Evolutionary conservation across 208 protist genomes (phyloP).

Genomic region (Trypanosoma theileri): DNA sequence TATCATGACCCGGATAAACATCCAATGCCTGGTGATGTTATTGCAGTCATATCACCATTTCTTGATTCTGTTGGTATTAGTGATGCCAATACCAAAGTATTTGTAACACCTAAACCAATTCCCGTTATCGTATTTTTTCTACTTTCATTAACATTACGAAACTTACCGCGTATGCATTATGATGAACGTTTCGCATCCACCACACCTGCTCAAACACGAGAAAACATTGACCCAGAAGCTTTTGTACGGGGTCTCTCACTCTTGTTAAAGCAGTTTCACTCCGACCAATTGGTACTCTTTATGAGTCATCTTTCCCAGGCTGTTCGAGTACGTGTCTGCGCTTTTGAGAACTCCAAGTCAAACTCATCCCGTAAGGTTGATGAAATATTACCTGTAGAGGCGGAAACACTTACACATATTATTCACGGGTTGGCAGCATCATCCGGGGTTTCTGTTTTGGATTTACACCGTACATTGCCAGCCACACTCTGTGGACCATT

Average conservation of each 20-base stretch:
- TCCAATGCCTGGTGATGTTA: constrained; percentile 69
- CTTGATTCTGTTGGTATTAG: constrained; percentile 85
- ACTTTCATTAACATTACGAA: constrained; percentile 65
- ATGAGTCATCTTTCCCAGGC: constrained; percentile 88
- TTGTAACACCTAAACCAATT: constrained; percentile 70
- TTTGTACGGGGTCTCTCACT: constrained; percentile 89
- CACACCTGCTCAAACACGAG: constrained; percentile 45
- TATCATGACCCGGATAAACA: constrained; percentile 63
- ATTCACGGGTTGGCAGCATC: constrained; percentile 24
- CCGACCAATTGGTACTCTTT: constrained; percentile 69
- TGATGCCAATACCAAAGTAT: constrained; percentile 84
- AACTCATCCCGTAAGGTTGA: constrained; percentile 13
- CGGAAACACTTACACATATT: constrained; percentile 39
- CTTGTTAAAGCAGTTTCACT: constrained; percentile 94
- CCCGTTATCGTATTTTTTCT: constrained; percentile 80
- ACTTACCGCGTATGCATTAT: constrained; percentile 65
- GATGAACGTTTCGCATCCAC: constrained; percentile 50
- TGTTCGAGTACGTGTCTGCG: constrained; percentile 40
- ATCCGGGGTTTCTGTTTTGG: constrained; percentile 19
- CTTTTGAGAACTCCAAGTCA: constrained; percentile 14
- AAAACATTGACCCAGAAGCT: constrained; percentile 77
- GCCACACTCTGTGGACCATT: constrained; percentile 26
- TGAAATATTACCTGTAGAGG: constrained; percentile 38
- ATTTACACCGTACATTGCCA: constrained; percentile 29
- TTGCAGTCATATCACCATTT: constrained; percentile 68